Evolutionary conservation across 345 rosid genomes (phyloP), one percentile per base, ranked within the genome.

Genomic region (Abelmoschus esculentus): DNA sequence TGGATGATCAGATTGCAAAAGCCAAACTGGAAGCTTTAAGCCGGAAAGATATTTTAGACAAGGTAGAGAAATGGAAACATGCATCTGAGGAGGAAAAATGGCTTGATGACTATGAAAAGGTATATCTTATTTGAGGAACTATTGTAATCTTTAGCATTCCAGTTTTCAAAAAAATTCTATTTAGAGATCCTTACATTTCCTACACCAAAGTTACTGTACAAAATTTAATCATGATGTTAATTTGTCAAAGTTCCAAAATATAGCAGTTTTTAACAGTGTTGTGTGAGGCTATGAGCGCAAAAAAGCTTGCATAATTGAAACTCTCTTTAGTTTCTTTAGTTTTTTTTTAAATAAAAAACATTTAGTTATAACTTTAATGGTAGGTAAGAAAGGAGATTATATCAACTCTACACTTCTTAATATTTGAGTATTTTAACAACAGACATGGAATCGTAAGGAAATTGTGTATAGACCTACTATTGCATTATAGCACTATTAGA

Each of bases 71-170:
- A 79, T 89, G 95, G 97, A 87, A 81, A 76, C 79, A 82, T 69
- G 96, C 93, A 61, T 73, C 83, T 3, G 90, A 91, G 69, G 97
- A 93, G 85, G 97, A 91, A 80, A 83, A 84, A 70, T 93, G 98
- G 96, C 96, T 93, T 73, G 93, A 93, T 78, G 96, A 89, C 31
- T 93, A 91, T 81, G 97, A 91, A 81, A 88, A 81, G 91, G 99
- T 88, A 64, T 71, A 31, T 32, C 13, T 61, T 67, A 22, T 28
- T 28, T 49, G 17, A 46, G 60, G 44, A 72, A 61, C 59, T 38
- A 47, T 32, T 34, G 31, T 40, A 40, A 38, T 14, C 54, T 65
- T 70, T 38, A 36, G n/a, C 47, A 40, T 42, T 56, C 9, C 9
- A 31, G 73, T 14, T 42, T 56, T 49, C 57, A 66, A 49, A n/a